These are phyloP conservation scores for Blumeria hordei DNA, from an alignment of 2,329 filamentous ascomycete species.

Conservation along the genomic window DNA sequence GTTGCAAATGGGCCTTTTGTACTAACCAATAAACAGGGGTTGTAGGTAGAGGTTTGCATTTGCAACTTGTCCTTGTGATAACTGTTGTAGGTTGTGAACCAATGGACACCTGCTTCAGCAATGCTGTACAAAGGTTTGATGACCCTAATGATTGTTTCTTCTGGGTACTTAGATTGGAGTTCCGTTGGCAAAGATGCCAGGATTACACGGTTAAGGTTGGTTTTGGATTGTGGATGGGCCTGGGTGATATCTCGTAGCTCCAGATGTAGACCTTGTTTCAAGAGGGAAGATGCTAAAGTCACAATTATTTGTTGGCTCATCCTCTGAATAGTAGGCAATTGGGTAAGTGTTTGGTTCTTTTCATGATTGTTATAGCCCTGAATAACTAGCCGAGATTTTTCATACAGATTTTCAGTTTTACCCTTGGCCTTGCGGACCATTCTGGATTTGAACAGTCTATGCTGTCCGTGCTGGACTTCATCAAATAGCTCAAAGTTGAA, in stretches of 20 bases:
- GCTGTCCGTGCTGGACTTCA: neutral
- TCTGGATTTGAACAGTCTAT: neutral
- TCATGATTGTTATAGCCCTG: neutral
- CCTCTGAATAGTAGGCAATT: conserved; percentile 3
- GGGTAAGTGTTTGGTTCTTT: conserved; percentile 2
- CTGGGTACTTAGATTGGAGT: neutral
- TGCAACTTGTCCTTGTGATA: neutral
- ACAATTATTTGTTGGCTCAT: conserved; percentile 1
- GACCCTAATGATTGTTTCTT: neutral
- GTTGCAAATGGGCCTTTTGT: neutral
- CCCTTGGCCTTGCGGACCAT: neutral
- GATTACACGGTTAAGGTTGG: neutral
- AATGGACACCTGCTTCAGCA: neutral
- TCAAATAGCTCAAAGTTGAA: neutral
- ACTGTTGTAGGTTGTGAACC: neutral
- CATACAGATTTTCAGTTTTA: conserved; percentile 1
- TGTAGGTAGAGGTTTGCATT: neutral
- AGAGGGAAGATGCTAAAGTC: neutral
- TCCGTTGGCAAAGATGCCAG: neutral
- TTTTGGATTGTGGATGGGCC: neutral
- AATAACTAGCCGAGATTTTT: neutral
- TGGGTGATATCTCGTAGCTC: conserved; percentile 1
- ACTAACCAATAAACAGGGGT: conserved; percentile 1
- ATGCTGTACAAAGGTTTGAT: neutral
- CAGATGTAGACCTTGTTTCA: neutral